Evolutionary conservation across 2,329 filamentous ascomycete genomes (phyloP).

Genomic region (Helotiales sp.): DNA sequence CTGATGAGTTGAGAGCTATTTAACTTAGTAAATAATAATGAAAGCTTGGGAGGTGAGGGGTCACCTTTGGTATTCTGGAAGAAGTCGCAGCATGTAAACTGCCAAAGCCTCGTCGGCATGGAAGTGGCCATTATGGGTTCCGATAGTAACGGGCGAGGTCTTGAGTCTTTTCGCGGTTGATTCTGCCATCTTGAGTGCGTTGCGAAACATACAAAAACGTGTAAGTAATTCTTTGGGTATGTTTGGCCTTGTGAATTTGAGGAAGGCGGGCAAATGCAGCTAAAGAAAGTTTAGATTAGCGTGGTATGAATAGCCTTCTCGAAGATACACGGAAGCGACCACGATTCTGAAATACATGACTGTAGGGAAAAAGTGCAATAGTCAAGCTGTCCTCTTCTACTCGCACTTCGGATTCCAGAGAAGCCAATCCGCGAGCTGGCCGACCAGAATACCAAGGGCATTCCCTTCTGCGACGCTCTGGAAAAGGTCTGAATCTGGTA

Average conservation of each 20-base stretch:
- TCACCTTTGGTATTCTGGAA: slow-evolving; percentile 68
- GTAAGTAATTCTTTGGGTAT: neutral
- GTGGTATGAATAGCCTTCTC: neutral
- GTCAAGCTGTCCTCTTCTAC: neutral
- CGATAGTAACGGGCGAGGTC: slow-evolving; percentile 61
- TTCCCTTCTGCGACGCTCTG: neutral
- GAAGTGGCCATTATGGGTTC: slow-evolving; percentile 98
- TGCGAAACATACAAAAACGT: slow-evolving; percentile 42
- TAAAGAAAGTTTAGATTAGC: neutral
- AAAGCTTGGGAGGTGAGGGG: neutral
- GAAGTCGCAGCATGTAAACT: slow-evolving; percentile 89
- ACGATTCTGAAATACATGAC: neutral
- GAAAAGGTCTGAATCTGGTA: neutral
- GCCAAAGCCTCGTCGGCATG: slow-evolving; percentile 98
- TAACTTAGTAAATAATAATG: neutral
- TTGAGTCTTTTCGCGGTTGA: slow-evolving; percentile 81
- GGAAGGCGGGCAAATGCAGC: neutral
- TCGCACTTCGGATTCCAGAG: neutral
- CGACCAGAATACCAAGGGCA: neutral
- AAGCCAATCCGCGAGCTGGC: neutral
- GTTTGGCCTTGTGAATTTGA: neutral
- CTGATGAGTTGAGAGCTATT: slow-evolving; percentile 70
- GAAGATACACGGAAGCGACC: neutral
- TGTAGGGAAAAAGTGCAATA: neutral
- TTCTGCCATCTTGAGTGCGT: slow-evolving; percentile 63